A percentile compares a stretch with the other conserved stretches of the same genome.
These are phyloP conservation scores for Globisporangium megalacanthum DNA, from an alignment of 352 stramenopile genomes.

Conservation along the genomic window DNA sequence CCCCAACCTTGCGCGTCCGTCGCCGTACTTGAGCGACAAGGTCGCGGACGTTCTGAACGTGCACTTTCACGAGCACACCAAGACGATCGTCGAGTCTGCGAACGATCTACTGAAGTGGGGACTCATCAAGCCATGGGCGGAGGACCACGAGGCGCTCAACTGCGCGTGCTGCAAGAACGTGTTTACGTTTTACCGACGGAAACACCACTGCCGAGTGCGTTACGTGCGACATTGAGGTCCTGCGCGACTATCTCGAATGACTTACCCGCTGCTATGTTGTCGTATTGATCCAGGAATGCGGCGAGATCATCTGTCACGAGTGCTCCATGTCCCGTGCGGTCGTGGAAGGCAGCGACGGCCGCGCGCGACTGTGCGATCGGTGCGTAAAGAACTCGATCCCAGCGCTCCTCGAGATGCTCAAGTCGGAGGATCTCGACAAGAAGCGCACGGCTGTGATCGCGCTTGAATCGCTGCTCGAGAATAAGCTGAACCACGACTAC, in stretches of 20 bases:
- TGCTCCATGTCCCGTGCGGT: conserved; percentile 84
- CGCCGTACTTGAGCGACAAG: conserved; percentile 80
- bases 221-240: neutral
- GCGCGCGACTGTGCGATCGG: conserved; percentile 77
- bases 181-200: conserved; percentile 81
- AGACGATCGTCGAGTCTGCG: conserved; percentile 73
- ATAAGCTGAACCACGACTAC: conserved; percentile 79
- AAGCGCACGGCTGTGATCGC: conserved; percentile 70
- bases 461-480: conserved; percentile 82
- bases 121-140: conserved; percentile 85
- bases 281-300: conserved; percentile 52
- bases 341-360: conserved; percentile 70
- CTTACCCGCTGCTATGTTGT: neutral
- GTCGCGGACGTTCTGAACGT: conserved; percentile 76
- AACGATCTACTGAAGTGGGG: conserved; percentile 85
- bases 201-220: conserved; percentile 77
- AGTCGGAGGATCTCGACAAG: conserved; percentile 40
- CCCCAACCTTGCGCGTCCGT: conserved; percentile 41
- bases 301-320: conserved; percentile 82
- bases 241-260: neutral
- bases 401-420: conserved; percentile 52
- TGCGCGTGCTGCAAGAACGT: conserved; percentile 68
- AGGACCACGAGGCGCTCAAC: conserved; percentile 72
- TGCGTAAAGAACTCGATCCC: conserved; percentile 82
- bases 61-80: conserved; percentile 52